Evolutionary conservation across 495 filamentous ascomycete genomes (phyloP).

Genomic region (Bacidia gigantensis): DNA sequence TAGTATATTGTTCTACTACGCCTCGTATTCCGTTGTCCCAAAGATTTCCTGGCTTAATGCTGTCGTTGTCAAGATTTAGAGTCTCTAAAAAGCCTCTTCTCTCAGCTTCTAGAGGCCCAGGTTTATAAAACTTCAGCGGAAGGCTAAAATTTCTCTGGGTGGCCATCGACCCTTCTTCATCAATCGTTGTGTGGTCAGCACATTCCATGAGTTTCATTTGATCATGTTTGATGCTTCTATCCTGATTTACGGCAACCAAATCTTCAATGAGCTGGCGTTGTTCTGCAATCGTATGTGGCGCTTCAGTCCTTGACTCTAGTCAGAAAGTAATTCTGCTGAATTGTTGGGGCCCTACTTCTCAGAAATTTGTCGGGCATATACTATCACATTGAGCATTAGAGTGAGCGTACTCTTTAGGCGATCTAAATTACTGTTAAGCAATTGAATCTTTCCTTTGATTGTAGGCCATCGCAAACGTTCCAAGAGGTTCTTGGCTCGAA

Average conservation of each 20-base stretch:
- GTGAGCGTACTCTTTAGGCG: conserved; percentile 25
- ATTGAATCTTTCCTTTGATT: conserved; percentile 18
- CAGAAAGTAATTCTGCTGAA: not conserved
- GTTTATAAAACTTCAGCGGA: too few species aligned
- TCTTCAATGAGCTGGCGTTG: conserved; percentile 1
- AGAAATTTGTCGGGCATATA: conserved; percentile 19
- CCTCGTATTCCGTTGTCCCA: not conserved
- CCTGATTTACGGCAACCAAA: not conserved
- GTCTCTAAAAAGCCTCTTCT: too few species aligned
- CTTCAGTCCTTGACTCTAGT: not conserved
- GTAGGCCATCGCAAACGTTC: conserved; percentile 16
- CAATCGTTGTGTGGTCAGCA: too few species aligned
- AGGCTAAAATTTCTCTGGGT: too few species aligned
- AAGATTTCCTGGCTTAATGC: too few species aligned
- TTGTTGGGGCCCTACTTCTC: conserved; percentile 1
- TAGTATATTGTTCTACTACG: not conserved
- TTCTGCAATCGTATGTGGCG: not conserved
- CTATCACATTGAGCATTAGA: conserved; percentile 26
- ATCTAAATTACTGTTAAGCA: conserved; percentile 20
- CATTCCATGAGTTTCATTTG: not conserved
- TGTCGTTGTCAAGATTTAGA: not conserved
- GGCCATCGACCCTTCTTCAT: too few species aligned
- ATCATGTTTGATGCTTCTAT: not conserved
- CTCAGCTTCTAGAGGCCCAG: too few species aligned
- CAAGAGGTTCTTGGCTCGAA: not conserved